These are phyloP conservation scores for Balakata baccata DNA, from an alignment of 345 rosid species.

Conservation along the genomic window DNA sequence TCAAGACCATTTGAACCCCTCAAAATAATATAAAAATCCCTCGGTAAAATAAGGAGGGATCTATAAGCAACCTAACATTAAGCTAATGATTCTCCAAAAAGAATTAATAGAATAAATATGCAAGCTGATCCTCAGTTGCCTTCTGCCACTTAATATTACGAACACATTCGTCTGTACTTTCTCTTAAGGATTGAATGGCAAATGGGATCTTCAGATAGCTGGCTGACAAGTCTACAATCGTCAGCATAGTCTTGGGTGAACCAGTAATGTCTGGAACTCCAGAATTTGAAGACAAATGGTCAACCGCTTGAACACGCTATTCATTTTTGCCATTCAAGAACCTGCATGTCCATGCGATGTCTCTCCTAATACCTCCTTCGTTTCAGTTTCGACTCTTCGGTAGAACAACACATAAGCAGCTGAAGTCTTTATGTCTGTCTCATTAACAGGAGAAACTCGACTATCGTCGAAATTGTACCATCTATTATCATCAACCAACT, in stretches of 20 bases:
- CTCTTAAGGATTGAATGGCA: not conserved
- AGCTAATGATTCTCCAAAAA: not conserved
- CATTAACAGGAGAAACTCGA: constrained; percentile 58
- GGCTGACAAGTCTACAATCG: not conserved
- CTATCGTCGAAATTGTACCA: constrained; percentile 93
- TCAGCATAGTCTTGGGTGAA: too few species aligned
- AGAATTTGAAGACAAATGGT: not conserved
- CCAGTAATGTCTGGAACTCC: not conserved
- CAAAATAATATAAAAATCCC: not conserved
- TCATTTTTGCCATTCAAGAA: constrained; percentile 16
- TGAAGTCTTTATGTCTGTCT: constrained; percentile 68
- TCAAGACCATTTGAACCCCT: not conserved
- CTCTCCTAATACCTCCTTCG: constrained; percentile 31
- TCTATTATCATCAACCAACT: constrained; percentile 83
- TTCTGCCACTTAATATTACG: not conserved
- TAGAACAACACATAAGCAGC: constrained; percentile 89
- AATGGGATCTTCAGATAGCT: not conserved
- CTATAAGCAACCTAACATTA: not conserved
- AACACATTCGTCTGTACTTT: not conserved
- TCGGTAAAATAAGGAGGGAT: not conserved
- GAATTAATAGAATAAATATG: not conserved
- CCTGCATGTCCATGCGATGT: constrained; percentile 25
- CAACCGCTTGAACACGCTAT: not conserved
- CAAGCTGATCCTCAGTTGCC: not conserved
- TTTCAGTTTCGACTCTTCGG: constrained; percentile 50